A percentile compares a stretch with the other conserved stretches of the same genome.
Evolutionary conservation across 306 rosid genomes (phyloP).

Genomic region (Lotus japonicus): DNA sequence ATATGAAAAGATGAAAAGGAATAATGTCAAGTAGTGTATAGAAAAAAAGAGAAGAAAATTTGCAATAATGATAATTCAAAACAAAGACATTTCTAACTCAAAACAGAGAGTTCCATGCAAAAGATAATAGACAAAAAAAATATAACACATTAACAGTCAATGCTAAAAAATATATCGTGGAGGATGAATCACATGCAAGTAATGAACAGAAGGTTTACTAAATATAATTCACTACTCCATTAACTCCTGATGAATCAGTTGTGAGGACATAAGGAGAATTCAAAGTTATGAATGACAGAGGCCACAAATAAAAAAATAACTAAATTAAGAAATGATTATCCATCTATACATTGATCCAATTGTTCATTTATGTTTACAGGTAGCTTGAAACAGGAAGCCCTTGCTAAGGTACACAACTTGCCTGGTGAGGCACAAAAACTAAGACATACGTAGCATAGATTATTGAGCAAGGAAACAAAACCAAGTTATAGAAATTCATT

Average conservation of each 20-base stretch:
- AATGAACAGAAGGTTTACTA: neutral
- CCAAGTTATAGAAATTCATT: neutral
- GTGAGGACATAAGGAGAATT: neutral
- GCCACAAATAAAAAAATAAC: neutral
- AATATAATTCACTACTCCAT: constrained; percentile 7
- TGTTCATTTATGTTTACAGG: neutral
- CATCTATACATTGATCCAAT: neutral
- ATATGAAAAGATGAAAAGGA: neutral
- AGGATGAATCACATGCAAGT: neutral
- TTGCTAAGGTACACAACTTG: neutral
- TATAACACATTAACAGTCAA: neutral
- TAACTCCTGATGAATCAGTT: constrained; percentile 6
- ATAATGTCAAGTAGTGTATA: neutral
- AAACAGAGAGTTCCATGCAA: neutral
- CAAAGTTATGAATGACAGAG: neutral
- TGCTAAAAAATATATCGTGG: constrained; percentile 4
- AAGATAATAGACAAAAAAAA: neutral
- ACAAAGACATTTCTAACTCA: neutral
- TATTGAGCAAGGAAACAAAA: neutral
- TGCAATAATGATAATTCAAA: constrained; percentile 1
- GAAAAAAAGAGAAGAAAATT: neutral
- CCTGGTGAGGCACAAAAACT: neutral
- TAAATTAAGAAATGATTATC: neutral
- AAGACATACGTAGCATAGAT: neutral
- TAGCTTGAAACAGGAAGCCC: neutral